phyloP scores from a whole-genome alignment of 805 yeast genomes.

The Hyphopichia homilentoma region DNA sequence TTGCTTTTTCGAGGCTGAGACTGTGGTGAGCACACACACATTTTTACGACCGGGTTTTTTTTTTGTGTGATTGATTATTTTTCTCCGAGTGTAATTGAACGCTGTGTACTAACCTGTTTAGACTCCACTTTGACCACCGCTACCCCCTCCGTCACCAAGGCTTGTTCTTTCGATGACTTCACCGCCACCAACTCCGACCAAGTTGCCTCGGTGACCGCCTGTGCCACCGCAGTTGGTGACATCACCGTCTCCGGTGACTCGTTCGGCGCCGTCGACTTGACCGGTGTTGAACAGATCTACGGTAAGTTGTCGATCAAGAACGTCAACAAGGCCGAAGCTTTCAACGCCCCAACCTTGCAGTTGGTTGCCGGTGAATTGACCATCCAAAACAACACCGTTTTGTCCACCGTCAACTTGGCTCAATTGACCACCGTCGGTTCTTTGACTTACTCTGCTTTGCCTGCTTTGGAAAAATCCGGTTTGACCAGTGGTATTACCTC shows the following conservation, averaged over 20 bases:
- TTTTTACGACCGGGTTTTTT: too few relatives aligned
- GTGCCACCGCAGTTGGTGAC: constrained; percentile 80
- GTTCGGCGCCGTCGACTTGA: constrained; percentile 60
- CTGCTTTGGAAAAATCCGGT: constrained; percentile 70
- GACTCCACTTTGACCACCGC: constrained; percentile 48
- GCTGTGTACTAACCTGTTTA: too few relatives aligned
- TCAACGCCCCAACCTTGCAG: constrained; percentile 77
- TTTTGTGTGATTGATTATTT: too few relatives aligned
- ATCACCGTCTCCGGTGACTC: constrained; percentile 60
- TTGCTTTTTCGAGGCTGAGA: too few relatives aligned
- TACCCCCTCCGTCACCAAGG: constrained; percentile 54
- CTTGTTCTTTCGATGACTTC: constrained; percentile 59
- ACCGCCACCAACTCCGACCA: constrained; percentile 81
- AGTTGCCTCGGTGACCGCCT: constrained; percentile 66
- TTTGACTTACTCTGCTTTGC: constrained; percentile 77
- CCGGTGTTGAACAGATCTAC: constrained; percentile 69
- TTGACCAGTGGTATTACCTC: constrained; percentile 67
- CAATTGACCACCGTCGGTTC: constrained; percentile 77
- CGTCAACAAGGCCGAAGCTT: constrained; percentile 56
- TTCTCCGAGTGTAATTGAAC: too few relatives aligned
- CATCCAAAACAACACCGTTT: constrained; percentile 60
- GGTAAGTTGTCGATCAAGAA: constrained; percentile 71
- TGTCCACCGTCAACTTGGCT: constrained; percentile 70
- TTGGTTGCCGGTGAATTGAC: constrained; percentile 69
- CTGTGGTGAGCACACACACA: too few relatives aligned